Conservation (phyloP, 2,329 filamentous ascomycete species). For the Sclerotinia spermophila region DNA sequence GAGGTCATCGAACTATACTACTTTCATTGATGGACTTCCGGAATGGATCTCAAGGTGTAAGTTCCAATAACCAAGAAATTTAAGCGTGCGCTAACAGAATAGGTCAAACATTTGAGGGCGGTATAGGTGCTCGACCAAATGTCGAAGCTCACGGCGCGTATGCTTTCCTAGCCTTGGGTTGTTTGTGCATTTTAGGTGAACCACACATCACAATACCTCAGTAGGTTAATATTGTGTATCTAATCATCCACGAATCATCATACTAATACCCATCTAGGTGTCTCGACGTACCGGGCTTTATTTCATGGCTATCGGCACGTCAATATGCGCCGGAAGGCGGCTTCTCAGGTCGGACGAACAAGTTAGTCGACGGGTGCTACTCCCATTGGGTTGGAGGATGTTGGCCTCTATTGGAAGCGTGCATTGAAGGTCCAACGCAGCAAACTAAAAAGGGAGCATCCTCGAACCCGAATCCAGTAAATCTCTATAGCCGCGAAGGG, state of each 20-base stretch:
- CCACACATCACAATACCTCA: constrained; percentile 70
- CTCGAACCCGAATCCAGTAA: constrained; percentile 35
- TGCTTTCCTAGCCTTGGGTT: constrained; percentile 89
- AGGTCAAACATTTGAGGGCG: constrained; percentile 94
- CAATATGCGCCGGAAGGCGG: constrained; percentile 91
- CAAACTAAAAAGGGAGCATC: constrained; percentile 12
- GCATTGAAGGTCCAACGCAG: constrained; percentile 50
- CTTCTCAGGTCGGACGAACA: constrained; percentile 92
- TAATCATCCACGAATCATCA: constrained; percentile 13
- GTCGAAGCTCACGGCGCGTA: constrained; percentile 96
- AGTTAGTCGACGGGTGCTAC: constrained; percentile 96
- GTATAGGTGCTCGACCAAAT: constrained; percentile 79
- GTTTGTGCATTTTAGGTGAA: constrained; percentile 78
- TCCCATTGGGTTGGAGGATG: constrained; percentile 96
- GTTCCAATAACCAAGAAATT: constrained; percentile 37
- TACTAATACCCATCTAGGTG: constrained; percentile 48
- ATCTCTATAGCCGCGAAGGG: constrained; percentile 76
- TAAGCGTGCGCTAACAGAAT: constrained; percentile 14
- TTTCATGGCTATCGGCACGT: constrained; percentile 84
- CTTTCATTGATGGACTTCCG: constrained; percentile 68
- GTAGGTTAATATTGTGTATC: constrained; percentile 46
- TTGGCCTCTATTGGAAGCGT: constrained; percentile 86
- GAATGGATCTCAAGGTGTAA: constrained; percentile 79
- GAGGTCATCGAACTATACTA: constrained; percentile 56
- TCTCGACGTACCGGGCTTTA: constrained; percentile 71